Evolutionary conservation across 345 rosid species (phyloP), one percentile per base, ranked within the genome.

Genomic region (Eucalyptus pauciflora): DNA sequence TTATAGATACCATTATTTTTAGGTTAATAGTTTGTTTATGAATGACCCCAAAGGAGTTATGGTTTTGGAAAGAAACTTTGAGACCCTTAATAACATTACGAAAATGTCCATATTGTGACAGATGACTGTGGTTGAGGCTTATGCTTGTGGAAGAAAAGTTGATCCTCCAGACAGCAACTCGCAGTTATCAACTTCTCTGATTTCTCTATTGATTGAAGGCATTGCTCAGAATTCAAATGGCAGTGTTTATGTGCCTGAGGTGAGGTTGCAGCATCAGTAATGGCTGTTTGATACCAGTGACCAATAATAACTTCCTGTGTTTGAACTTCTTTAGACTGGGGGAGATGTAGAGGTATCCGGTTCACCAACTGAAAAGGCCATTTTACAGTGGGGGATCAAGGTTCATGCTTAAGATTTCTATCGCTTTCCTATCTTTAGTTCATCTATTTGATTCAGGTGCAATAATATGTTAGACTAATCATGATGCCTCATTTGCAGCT

Each of bases 81-180:
- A 6, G 15, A 41, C 4, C 48, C 46, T 76, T 41, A 6, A 37
- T 76, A 20, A 76, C 0, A 2, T 76, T 7, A 41, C 37, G 48
- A 76, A 76, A 37, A 37, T 76, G 83, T 76, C 15, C 83, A 76
- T 76, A 10, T 33, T n/a, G 71, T 81, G 48, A 31, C 90, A 98
- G 99, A 98, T 98, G 99, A 95, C 98, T 18, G 97, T 98, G 54
- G 97, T 98, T 79, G 98, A 94, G 93, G 96, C 95, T 86, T 94
- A 92, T 93, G 91, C 92, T 91, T 97, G 98, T 86, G 94, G 89
- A 88, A 93, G 91, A 87, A 95, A 94, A 87, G 91, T 93, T 86
- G 92, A 92, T 90, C 92, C 93, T 91, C 93, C 94, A 3, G 93
- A 94, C 87, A 94, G 93, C 89, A 89, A 92, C 83, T 92, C 95